phyloP scores from a whole-genome alignment of 1,284 basidiomycete species.

The Marasmius sp. region DNA sequence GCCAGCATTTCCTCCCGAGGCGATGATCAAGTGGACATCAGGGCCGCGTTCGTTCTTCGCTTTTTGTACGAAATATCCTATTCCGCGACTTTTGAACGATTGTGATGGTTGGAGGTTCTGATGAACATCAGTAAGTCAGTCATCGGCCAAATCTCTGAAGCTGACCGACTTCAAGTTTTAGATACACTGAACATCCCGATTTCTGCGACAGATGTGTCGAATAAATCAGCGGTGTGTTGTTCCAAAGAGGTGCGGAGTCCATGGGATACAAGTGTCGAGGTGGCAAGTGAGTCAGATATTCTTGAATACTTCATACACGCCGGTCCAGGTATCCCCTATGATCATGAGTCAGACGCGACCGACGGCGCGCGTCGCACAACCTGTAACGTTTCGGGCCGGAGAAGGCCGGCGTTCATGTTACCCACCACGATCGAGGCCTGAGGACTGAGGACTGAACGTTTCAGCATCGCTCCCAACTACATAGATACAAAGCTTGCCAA shows the following conservation, averaged over 20 bases:
- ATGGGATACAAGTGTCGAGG: background rate
- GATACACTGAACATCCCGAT: slow-evolving; percentile 53
- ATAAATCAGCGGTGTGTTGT: slow-evolving; percentile 61
- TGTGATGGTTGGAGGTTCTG: slow-evolving; percentile 71
- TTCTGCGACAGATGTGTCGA: slow-evolving; percentile 55
- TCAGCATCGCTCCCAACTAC: no score
- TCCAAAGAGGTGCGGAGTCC: slow-evolving; percentile 38
- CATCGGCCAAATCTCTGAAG: background rate
- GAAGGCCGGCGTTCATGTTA: no score
- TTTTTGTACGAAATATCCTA: slow-evolving; percentile 59
- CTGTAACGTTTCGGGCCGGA: no score
- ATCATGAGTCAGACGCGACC: no score
- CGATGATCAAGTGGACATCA: slow-evolving; percentile 58
- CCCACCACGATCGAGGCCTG: no score
- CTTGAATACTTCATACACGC: background rate
- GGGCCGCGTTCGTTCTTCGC: slow-evolving; percentile 50
- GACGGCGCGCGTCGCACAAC: no score
- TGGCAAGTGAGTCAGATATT: background rate
- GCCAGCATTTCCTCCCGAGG: slow-evolving; percentile 75
- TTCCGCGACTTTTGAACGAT: slow-evolving; percentile 76
- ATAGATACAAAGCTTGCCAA: no score
- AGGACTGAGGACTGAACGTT: no score
- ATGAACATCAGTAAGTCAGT: background rate
- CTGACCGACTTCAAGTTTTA: slow-evolving; percentile 63
- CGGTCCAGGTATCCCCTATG: no score